Conservation (phyloP, 805 yeast genomes). For the Debaryomyces hansenii region DNA sequence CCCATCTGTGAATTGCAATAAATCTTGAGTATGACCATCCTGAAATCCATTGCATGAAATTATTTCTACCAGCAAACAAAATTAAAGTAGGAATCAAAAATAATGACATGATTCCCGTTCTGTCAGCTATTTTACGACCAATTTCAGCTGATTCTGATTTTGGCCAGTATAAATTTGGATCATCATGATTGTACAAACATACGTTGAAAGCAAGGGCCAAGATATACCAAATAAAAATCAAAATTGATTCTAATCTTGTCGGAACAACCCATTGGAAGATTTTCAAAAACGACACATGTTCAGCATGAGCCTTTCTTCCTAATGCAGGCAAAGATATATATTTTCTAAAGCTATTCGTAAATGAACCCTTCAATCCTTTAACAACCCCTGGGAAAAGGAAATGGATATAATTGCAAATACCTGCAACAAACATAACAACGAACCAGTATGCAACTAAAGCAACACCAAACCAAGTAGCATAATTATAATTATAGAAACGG, state of each 20-base stretch:
- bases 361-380: slow-evolving; percentile 27
- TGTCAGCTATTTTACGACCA: slow-evolving; percentile 49
- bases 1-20: slow-evolving; percentile 65
- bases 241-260: slow-evolving; percentile 50
- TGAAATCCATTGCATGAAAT: slow-evolving; percentile 58
- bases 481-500: slow-evolving; percentile 35
- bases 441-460: slow-evolving; percentile 29
- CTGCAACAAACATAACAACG: slow-evolving; percentile 29
- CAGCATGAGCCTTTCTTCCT: slow-evolving; percentile 15
- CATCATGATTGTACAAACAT: slow-evolving; percentile 23
- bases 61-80: slow-evolving; percentile 73
- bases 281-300: slow-evolving; percentile 10
- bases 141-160: slow-evolving; percentile 22
- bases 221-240: slow-evolving; percentile 40
- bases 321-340: slow-evolving; percentile 30
- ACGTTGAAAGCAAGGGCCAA: slow-evolving; percentile 29
- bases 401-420: slow-evolving; percentile 28
- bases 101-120: slow-evolving; percentile 51
- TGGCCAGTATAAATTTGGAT: slow-evolving; percentile 25
- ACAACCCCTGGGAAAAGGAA: slow-evolving; percentile 23
- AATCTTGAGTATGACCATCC: slow-evolving; percentile 66
- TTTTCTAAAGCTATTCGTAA: slow-evolving; percentile 22
- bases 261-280: slow-evolving; percentile 40
- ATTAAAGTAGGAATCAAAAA: slow-evolving; percentile 58
- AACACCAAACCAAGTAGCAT: slow-evolving; percentile 37